phyloP scores from a whole-genome alignment of 2,329 filamentous ascomycete species.

The Xylariaceae sp. region DNA sequence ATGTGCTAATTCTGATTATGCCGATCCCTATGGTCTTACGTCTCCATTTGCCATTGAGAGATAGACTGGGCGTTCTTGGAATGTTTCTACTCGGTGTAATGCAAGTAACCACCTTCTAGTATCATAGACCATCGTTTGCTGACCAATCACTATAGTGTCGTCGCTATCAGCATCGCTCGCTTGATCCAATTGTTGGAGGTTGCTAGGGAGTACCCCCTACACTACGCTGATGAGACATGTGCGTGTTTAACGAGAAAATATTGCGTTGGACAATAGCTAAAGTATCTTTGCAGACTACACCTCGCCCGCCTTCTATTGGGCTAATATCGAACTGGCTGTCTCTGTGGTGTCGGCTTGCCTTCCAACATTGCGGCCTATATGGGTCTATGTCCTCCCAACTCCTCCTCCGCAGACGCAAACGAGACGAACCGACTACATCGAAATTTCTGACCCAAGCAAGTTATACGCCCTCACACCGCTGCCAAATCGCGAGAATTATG shows the following conservation, averaged over 20 bases:
- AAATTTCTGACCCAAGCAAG: neutral
- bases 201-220: conserved; percentile 28
- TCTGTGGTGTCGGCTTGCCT: conserved; percentile 32
- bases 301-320: conserved; percentile 35
- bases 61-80: conserved; percentile 37
- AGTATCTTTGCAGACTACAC: conserved; percentile 33
- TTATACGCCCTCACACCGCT: too few relatives aligned
- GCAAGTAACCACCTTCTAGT: too few relatives aligned
- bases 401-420: neutral
- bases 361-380: conserved; percentile 31
- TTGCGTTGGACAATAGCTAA: too few relatives aligned
- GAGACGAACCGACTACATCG: conserved; percentile 2
- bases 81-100: conserved; percentile 38
- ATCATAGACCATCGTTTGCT: too few relatives aligned
- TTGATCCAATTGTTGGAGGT: conserved; percentile 27
- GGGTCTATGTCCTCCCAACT: too few relatives aligned
- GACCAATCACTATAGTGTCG: conserved; percentile 30
- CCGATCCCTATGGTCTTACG: conserved; percentile 38
- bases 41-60: conserved; percentile 35
- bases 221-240: conserved; percentile 39
- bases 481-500: too few relatives aligned
- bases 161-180: conserved; percentile 32
- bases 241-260: too few relatives aligned
- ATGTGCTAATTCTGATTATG: conserved; percentile 37
- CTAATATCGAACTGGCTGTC: conserved; percentile 32